Conservation (phyloP, 768 basidiomycete species). For the Russula lepida region DNA sequence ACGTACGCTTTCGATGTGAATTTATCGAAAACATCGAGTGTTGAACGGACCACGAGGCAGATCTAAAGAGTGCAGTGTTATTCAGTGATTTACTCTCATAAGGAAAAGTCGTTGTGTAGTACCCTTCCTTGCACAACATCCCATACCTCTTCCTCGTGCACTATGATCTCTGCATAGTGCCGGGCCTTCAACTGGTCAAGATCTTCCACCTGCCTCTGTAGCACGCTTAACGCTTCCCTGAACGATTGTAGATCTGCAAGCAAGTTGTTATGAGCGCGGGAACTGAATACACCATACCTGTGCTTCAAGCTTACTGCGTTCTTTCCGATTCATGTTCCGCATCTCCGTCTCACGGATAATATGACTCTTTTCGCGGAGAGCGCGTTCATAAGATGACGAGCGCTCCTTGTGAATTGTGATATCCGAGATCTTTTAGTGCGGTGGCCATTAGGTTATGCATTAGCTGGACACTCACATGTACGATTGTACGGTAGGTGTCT, state of each 20-base stretch:
- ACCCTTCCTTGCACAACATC: conserved; percentile 83
- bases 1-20: conserved; percentile 81
- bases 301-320: conserved; percentile 55
- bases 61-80: conserved; percentile 34
- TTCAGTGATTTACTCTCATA: neutral
- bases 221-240: conserved; percentile 67
- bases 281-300: neutral
- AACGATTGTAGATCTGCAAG: conserved; percentile 79
- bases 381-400: conserved; percentile 73
- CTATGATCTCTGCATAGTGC: conserved; percentile 84
- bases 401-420: conserved; percentile 56
- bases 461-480: conserved; percentile 42
- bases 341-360: conserved; percentile 81
- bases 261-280: neutral
- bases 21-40: conserved; percentile 86
- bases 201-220: conserved; percentile 88
- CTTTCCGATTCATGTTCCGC: conserved; percentile 75
- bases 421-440: neutral
- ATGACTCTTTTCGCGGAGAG: conserved; percentile 74
- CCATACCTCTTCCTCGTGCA: conserved; percentile 96
- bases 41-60: conserved; percentile 78
- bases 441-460: neutral
- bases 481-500: conserved; percentile 66
- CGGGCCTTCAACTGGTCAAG: conserved; percentile 75
- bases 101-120: conserved; percentile 9